Base-by-base conservation (phyloP, 2,329 filamentous ascomycete genomes). In the Curvularia verruculosa region DNA sequence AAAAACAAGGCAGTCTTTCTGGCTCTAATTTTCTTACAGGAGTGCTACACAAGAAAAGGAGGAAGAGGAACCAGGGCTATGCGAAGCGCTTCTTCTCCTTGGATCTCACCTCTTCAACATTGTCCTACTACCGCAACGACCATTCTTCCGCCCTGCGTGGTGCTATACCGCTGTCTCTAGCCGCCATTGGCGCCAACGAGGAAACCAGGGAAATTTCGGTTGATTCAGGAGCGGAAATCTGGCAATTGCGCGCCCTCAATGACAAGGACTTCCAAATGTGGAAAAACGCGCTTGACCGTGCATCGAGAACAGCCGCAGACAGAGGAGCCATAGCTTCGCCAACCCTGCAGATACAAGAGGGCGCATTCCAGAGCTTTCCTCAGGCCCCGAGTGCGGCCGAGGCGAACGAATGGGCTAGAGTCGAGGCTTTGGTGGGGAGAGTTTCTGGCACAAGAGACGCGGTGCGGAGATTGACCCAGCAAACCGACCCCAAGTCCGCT, bases 61-160 rank as follows among this genome's bases (percentile, higher is more conserved):
- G 95, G 57, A 98, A 97, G 84, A 89, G 91, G 79, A 92, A 93
- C 44, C 95, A 98, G 76, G 94, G 94, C 41, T 96, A 92, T 76
- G 95, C 95, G 5, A 86, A 91, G 54, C 87, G 95, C 36, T 99
- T 95, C 82, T 99, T 99, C 78, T 97, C 94, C 0, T 83, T 99
- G 52, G 95, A 99, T 75, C 98, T 93, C 73, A 92, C 90, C 3
- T 93, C 94, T 0, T 96, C 91, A 60, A 98, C 95, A 0, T 81
- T 99, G 29, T 98, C 95, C 0, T 99, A 99, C 79, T 99, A 97
- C 74, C 91, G 96, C 73, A 95, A 94, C 75, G 89, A 92, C 44
- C 94, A 96, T 72, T 96, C 94, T 5, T 96, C 94, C 5, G 92
- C 94, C 1, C 82, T 99, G 41, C 87, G 95, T 58, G 95, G 95